These are phyloP conservation scores for Neltuma alba DNA, from an alignment of 306 rosid genomes.

Conservation along the genomic window DNA sequence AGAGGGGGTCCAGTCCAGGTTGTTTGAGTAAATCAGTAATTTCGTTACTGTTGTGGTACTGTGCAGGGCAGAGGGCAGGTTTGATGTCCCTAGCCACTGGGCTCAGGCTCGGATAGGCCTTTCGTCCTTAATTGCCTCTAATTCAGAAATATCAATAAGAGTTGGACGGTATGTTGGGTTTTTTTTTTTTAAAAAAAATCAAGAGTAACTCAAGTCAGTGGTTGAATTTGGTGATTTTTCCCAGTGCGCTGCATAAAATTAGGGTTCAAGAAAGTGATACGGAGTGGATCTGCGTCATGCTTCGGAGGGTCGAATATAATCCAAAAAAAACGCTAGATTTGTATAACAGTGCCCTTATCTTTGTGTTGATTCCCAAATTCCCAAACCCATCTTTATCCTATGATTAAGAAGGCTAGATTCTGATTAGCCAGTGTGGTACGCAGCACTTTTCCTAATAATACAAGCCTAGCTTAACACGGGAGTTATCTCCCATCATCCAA, in stretches of 20 bases:
- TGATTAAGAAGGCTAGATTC: too few species aligned
- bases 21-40: not conserved
- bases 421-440: not conserved
- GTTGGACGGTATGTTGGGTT: too few species aligned
- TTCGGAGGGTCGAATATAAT: not conserved
- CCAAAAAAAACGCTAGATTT: too few species aligned
- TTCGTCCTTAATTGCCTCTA: not conserved
- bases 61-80: not conserved
- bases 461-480: slow-evolving; percentile 42
- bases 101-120: not conserved
- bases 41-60: not conserved
- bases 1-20: not conserved
- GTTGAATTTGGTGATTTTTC: not conserved
- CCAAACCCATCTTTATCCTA: slow-evolving; percentile 2
- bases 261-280: not conserved
- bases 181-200: too few species aligned
- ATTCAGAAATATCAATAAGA: not conserved
- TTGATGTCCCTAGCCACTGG: not conserved
- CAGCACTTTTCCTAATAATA: not conserved
- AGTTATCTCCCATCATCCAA: not conserved
- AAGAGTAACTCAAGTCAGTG: not conserved
- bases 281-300: not conserved
- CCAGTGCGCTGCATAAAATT: not conserved
- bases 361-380: too few species aligned
- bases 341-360: not conserved